These are phyloP conservation scores for Elsinoe australis DNA, from an alignment of 2,329 filamentous ascomycete genomes.

Conservation along the genomic window DNA sequence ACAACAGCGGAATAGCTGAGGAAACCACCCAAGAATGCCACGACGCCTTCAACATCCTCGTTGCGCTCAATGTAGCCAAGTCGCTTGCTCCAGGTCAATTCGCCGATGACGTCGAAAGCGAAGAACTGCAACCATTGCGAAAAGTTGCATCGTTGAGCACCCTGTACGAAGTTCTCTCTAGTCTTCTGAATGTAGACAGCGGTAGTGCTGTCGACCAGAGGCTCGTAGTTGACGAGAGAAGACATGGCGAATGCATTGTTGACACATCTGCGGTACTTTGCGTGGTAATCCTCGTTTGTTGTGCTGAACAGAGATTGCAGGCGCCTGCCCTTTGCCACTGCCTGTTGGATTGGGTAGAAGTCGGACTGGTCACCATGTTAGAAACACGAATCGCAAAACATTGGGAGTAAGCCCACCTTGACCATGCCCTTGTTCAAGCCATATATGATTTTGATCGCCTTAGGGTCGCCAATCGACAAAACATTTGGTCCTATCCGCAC, in stretches of 20 bases:
- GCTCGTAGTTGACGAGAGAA: slow-evolving; percentile 68
- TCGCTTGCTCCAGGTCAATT: slow-evolving; percentile 67
- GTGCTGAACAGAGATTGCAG: slow-evolving; percentile 70
- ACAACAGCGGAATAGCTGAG: slow-evolving; percentile 61
- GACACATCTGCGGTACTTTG: slow-evolving; percentile 65
- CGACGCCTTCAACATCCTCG: slow-evolving; percentile 67
- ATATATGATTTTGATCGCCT: slow-evolving; percentile 68
- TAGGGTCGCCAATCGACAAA: slow-evolving; percentile 65
- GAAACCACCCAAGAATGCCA: slow-evolving; percentile 55
- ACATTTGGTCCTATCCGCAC: slow-evolving; percentile 68
- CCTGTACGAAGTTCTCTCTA: slow-evolving; percentile 33
- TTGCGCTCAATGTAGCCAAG: slow-evolving; percentile 69
- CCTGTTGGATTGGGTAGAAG: slow-evolving; percentile 73
- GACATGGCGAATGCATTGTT: slow-evolving; percentile 73
- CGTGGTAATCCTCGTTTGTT: slow-evolving; percentile 66
- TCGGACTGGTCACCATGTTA: slow-evolving; percentile 49
- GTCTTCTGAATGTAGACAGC: slow-evolving; percentile 57
- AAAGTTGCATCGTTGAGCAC: slow-evolving; percentile 51
- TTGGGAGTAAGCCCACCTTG: slow-evolving; percentile 49
- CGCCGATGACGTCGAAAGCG: slow-evolving; percentile 73
- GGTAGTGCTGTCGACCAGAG: slow-evolving; percentile 68
- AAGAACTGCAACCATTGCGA: slow-evolving; percentile 70
- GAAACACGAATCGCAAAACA: neutral
- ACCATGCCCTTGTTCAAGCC: slow-evolving; percentile 72
- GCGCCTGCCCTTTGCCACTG: slow-evolving; percentile 58